Evolutionary conservation across 2,329 filamentous ascomycete species (phyloP).

Genomic region (Simplicillium sp.): DNA sequence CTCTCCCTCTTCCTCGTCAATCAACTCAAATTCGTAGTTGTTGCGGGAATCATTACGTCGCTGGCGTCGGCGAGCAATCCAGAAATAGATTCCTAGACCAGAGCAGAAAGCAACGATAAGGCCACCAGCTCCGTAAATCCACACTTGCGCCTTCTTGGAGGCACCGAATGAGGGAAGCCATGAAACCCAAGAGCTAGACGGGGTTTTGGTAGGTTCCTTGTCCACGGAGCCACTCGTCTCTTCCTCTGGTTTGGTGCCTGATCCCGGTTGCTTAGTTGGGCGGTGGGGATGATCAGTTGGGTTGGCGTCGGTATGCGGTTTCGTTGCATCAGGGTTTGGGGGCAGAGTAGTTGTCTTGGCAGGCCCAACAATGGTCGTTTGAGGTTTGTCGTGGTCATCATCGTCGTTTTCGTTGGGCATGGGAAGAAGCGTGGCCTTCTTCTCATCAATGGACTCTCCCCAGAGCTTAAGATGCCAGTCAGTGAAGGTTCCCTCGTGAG

Average conservation of each 20-base stretch:
- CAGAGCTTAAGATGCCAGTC: conserved; percentile 94
- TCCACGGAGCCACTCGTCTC: conserved; percentile 18
- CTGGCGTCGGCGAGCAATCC: conserved; percentile 66
- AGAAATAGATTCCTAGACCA: conserved; percentile 74
- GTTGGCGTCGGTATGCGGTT: conserved; percentile 25
- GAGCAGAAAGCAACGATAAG: conserved; percentile 79
- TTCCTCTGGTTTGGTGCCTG: conserved; percentile 15
- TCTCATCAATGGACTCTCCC: conserved; percentile 75
- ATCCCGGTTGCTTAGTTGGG: conserved; percentile 38
- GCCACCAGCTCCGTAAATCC: conserved; percentile 84
- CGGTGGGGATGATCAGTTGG: conserved; percentile 58
- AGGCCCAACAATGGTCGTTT: conserved; percentile 36
- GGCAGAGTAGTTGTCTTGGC: conserved; percentile 33
- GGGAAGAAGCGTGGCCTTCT: conserved; percentile 64
- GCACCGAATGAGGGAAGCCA: conserved; percentile 88
- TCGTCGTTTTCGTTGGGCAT: conserved; percentile 79
- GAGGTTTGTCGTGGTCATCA: conserved; percentile 62
- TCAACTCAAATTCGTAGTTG: conserved; percentile 88
- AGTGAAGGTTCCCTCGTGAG: conserved; percentile 65
- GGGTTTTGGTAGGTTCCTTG: conserved; percentile 31
- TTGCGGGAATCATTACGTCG: conserved; percentile 66
- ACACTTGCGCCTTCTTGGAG: conserved; percentile 76
- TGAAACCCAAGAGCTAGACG: conserved; percentile 67
- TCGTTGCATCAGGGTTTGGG: conserved; percentile 38
- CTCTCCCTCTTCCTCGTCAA: conserved; percentile 70